Conservation (phyloP, 495 filamentous ascomycete species). For the Podospora pseudoanserina region DNA sequence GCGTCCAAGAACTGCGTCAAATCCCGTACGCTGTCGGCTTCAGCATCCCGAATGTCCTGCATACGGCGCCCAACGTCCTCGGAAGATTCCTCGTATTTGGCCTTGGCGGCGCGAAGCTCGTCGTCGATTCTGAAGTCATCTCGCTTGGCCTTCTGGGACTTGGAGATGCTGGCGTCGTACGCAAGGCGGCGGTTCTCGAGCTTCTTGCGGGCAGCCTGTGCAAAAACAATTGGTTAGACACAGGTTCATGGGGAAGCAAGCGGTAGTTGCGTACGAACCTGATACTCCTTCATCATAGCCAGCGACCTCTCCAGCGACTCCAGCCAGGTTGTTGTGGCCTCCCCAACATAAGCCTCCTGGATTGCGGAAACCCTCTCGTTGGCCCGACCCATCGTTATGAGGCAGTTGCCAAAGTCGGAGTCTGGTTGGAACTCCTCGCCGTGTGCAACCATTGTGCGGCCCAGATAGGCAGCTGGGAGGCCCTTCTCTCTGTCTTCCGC, state of each 20-base stretch:
- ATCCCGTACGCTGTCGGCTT: conserved; percentile 78
- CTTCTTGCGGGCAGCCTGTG: conserved; percentile 82
- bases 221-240: conserved; percentile 19
- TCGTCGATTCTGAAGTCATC: conserved; percentile 94
- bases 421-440: conserved; percentile 91
- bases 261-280: conserved; percentile 44
- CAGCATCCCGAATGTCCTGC: conserved; percentile 93
- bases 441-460: conserved; percentile 82
- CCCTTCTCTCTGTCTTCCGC: conserved; percentile 80
- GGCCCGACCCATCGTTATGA: conserved; percentile 75
- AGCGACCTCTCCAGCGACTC: conserved; percentile 86
- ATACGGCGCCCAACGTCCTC: conserved; percentile 92
- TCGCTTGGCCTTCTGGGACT: conserved; percentile 90
- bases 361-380: conserved; percentile 85
- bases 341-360: conserved; percentile 78
- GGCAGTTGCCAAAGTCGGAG: conserved; percentile 88
- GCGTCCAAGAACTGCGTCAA: conserved; percentile 80
- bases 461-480: conserved; percentile 75
- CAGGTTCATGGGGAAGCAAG: background rate
- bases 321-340: conserved; percentile 84
- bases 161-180: conserved; percentile 84
- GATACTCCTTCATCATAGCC: conserved; percentile 96
- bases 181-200: conserved; percentile 85
- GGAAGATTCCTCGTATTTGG: conserved; percentile 93
- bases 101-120: conserved; percentile 84